These are phyloP conservation scores for Termitomyces sp. DNA, from an alignment of 768 basidiomycete species.

Conservation along the genomic window DNA sequence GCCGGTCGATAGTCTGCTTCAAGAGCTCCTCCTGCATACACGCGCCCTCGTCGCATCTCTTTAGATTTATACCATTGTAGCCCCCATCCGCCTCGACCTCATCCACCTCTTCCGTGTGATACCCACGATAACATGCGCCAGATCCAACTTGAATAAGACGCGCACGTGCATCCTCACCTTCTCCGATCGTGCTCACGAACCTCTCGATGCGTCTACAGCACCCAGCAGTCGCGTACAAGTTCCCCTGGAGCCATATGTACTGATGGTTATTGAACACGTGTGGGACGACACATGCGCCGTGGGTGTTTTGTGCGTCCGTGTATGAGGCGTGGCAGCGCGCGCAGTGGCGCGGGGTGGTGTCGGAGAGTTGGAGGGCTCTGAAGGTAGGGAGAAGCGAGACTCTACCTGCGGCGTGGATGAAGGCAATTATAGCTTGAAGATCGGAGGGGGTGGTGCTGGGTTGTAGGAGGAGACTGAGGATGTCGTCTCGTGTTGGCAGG, in stretches of 20 bases:
- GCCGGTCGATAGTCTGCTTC: background rate
- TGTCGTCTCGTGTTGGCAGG: constrained; percentile 4
- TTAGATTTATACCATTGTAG: constrained; percentile 8
- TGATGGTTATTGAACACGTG: constrained; percentile 7
- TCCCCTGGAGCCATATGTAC: background rate
- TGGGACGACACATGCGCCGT: constrained; percentile 7
- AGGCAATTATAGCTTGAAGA: background rate
- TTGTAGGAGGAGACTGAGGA: constrained; percentile 6
- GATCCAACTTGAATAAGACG: background rate
- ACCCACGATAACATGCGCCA: constrained; percentile 7
- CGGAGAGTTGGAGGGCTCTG: constrained; percentile 4
- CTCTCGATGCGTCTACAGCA: background rate
- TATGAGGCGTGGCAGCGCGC: constrained; percentile 12
- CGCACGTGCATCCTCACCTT: background rate
- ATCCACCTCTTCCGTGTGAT: constrained; percentile 12
- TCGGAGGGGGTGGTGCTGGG: constrained; percentile 4
- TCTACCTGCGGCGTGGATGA: constrained; percentile 3
- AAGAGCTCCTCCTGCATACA: constrained; percentile 1
- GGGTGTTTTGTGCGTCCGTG: constrained; percentile 7
- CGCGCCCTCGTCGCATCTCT: constrained; percentile 2
- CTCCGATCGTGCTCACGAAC: constrained; percentile 1
- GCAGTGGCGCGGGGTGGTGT: constrained; percentile 8
- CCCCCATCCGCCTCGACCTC: constrained; percentile 8
- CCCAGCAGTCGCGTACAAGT: background rate
- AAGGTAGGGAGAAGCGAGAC: constrained; percentile 1